These are phyloP conservation scores for Plasmodium blacklocki DNA, from an alignment of 169 alveolate species.

Conservation along the genomic window DNA sequence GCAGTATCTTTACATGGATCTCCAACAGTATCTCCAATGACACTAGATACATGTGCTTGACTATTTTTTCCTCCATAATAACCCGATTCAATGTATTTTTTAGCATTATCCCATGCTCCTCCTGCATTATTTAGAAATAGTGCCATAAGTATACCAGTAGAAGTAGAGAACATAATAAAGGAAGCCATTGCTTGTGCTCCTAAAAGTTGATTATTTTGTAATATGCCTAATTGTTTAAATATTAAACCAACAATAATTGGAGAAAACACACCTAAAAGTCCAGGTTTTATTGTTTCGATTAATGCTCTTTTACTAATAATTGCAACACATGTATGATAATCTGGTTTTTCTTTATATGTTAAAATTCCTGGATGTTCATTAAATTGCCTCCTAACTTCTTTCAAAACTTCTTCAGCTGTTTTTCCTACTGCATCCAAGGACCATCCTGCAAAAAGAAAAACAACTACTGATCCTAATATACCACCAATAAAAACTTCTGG, in stretches of 20 bases:
- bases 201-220: constrained; percentile 70
- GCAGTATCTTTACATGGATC: constrained; percentile 94
- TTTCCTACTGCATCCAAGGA: constrained; percentile 90
- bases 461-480: constrained; percentile 89
- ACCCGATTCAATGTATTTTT: constrained; percentile 87
- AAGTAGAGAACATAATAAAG: constrained; percentile 89
- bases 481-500: constrained; percentile 89
- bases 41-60: constrained; percentile 85
- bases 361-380: constrained; percentile 85
- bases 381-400: constrained; percentile 88
- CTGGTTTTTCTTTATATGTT: constrained; percentile 87
- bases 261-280: constrained; percentile 81
- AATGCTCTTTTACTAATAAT: constrained; percentile 88
- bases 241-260: constrained; percentile 84
- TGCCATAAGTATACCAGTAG: constrained; percentile 91
- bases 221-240: constrained; percentile 85
- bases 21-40: constrained; percentile 92
- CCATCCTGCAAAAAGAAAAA: constrained; percentile 89
- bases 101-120: constrained; percentile 93
- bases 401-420: constrained; percentile 89
- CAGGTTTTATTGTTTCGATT: constrained; percentile 90
- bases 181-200: constrained; percentile 88
- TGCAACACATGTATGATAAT: constrained; percentile 87
- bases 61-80: constrained; percentile 84
- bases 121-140: constrained; percentile 90